These are phyloP conservation scores for Austroboletus novae-zelandiae DNA, from an alignment of 1,284 basidiomycete genomes.

Conservation along the genomic window DNA sequence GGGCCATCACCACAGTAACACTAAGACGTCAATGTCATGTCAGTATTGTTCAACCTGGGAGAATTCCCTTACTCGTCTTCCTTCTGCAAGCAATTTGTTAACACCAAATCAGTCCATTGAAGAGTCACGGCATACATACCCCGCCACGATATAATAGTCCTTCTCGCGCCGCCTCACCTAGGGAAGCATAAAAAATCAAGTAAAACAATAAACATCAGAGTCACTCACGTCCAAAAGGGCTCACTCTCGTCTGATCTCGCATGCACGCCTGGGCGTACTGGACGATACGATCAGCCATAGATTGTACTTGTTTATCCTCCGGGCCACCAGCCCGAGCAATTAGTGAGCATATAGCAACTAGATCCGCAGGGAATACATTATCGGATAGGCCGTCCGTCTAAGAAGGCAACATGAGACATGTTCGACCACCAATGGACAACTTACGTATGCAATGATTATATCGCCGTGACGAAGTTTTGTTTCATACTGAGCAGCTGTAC, in stretches of 20 bases:
- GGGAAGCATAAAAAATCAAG: slow-evolving; percentile 2
- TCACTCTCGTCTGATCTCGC: slow-evolving; percentile 57
- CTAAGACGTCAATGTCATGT: slow-evolving; percentile 22
- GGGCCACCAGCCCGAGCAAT: slow-evolving; percentile 53
- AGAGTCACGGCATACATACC: slow-evolving; percentile 40
- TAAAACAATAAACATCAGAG: neutral
- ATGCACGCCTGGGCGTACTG: slow-evolving; percentile 70
- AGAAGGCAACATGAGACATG: slow-evolving; percentile 12
- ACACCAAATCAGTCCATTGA: neutral
- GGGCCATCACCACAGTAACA: slow-evolving; percentile 46
- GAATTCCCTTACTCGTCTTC: slow-evolving; percentile 56
- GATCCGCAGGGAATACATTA: slow-evolving; percentile 77
- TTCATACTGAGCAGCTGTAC: slow-evolving; percentile 63
- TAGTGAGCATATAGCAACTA: slow-evolving; percentile 64
- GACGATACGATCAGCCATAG: slow-evolving; percentile 69
- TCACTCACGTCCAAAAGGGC: slow-evolving; percentile 68
- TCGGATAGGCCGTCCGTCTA: slow-evolving; percentile 87
- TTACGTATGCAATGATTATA: slow-evolving; percentile 67
- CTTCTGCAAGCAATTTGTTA: slow-evolving; percentile 43
- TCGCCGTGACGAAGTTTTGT: slow-evolving; percentile 71
- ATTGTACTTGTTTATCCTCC: slow-evolving; percentile 62
- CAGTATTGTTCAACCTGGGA: slow-evolving; percentile 22
- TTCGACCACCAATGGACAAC: slow-evolving; percentile 24
- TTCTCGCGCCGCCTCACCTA: slow-evolving; percentile 60
- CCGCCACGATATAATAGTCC: slow-evolving; percentile 68